Base-by-base conservation (phyloP, 495 filamentous ascomycete species). In the Penicillium lividum region DNA sequence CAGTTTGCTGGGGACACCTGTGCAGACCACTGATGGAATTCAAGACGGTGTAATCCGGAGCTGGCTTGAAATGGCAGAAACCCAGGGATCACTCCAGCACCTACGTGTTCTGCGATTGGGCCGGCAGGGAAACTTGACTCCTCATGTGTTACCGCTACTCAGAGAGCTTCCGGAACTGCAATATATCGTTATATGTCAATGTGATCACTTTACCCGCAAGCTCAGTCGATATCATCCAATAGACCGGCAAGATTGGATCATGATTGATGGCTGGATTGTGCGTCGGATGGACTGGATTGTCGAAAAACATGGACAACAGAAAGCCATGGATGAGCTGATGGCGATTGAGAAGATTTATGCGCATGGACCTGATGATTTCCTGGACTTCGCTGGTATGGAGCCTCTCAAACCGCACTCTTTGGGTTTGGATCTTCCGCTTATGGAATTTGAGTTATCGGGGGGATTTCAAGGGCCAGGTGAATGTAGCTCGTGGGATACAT, bases 1-100 rank as follows among this genome's bases (percentile, higher is more conserved):
- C 22, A 22, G 1, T 22, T 22, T 2, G 22, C 22, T 22, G 22
- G 1, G 22, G 22, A 22, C 22, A 22, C 22, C 22, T 22, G 22
- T 22, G 22, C 22, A 22, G 22, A 2, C 22, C 15, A n/a, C 38
- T 7, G 25, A 58, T 48, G 34, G 51, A 13, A 6, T 80, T 30
- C 67, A 62, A 52, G 73, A 77, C 55, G 68, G 77, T 5, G 65
- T 77, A 34, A 51, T 80, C 8, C 68, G 70, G 45, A 64, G 68
- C 11, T 80, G 77, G 77, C 49, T 69, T 25, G 75, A 80, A 27
- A 52, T 68, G 55, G 68, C 62, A 9, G 42, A 69, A 43, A 49
- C 56, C 6, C 54, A 63, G 15, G 58, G 57, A 6, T 66, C 70
- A 3, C 68, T 78, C 16, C 60, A 67, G 43, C 68, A 77, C 47